A percentile compares a stretch with the other conserved stretches of the same genome.
phyloP scores from a whole-genome alignment of 257 asterid genomes.

The Solanum etuberosum region DNA sequence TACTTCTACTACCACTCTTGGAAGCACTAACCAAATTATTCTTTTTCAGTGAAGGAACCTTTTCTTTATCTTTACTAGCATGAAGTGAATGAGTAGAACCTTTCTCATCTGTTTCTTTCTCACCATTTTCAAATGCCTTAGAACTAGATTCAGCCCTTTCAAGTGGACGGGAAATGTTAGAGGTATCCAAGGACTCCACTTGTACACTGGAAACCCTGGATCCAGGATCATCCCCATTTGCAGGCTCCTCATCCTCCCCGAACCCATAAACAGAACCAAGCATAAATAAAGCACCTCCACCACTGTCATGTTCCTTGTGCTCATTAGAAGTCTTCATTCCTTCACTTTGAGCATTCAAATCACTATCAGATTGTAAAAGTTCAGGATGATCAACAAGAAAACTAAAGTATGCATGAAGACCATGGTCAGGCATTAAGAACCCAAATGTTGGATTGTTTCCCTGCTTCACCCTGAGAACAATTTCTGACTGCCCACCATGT shows the following conservation, averaged over 20 bases:
- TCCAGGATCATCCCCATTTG: conserved; percentile 20
- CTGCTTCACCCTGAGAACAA: conserved; percentile 85
- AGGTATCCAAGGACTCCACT: background rate
- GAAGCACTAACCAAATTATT: conserved; percentile 34
- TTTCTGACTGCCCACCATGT: conserved; percentile 91
- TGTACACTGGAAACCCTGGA: conserved; percentile 13
- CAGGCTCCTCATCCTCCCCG: conserved; percentile 76
- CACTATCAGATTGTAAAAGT: conserved; percentile 35
- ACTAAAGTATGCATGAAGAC: conserved; percentile 80
- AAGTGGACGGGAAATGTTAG: conserved; percentile 13
- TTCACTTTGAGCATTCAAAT: conserved; percentile 31
- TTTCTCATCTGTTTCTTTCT: conserved; percentile 21
- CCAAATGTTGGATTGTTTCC: conserved; percentile 93
- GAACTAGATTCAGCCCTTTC: conserved; percentile 24
- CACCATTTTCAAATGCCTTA: conserved; percentile 23
- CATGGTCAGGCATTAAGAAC: conserved; percentile 86
- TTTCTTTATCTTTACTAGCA: conserved; percentile 31
- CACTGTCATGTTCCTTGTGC: conserved; percentile 15
- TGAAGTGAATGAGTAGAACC: conserved; percentile 15
- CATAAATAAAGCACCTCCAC: conserved; percentile 72
- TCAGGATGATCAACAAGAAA: conserved; percentile 83
- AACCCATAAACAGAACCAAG: conserved; percentile 87
- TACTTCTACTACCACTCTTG: conserved; percentile 26
- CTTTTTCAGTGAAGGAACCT: conserved; percentile 39
- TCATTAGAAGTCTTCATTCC: conserved; percentile 15